These are phyloP conservation scores for Diaporthe helianthi DNA, from an alignment of 2,329 filamentous ascomycete genomes.

Conservation along the genomic window DNA sequence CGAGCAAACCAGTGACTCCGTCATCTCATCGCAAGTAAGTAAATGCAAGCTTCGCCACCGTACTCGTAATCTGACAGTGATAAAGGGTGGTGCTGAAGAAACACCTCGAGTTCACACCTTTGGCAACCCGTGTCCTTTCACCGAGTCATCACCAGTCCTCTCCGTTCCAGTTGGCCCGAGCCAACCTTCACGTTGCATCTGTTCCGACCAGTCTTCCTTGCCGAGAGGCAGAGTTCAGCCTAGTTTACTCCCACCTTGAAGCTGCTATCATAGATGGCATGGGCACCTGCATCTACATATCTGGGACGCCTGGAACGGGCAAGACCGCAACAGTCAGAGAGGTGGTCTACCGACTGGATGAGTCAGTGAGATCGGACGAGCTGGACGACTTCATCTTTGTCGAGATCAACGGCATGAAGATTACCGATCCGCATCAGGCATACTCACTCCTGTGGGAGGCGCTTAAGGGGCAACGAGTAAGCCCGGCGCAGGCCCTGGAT, in stretches of 20 bases:
- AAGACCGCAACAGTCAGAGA: constrained; percentile 98
- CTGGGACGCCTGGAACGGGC: constrained; percentile 95
- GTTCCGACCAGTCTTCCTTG: constrained; percentile 90
- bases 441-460: constrained; percentile 97
- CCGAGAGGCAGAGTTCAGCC: constrained; percentile 87
- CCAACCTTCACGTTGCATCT: constrained; percentile 89
- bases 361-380: constrained; percentile 87
- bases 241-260: constrained; percentile 92
- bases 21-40: constrained; percentile 50
- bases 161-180: constrained; percentile 90
- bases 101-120: constrained; percentile 90
- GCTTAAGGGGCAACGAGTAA: constrained; percentile 89
- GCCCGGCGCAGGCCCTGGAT: constrained; percentile 88
- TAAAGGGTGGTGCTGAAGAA: constrained; percentile 76
- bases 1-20: constrained; percentile 51
- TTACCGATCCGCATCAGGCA: constrained; percentile 95
- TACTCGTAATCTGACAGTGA: constrained; percentile 40
- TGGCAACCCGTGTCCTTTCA: constrained; percentile 87
- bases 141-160: constrained; percentile 78
- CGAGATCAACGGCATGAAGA: constrained; percentile 99
- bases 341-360: constrained; percentile 87
- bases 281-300: constrained; percentile 98
- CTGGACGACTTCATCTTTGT: constrained; percentile 99
- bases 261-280: constrained; percentile 92
- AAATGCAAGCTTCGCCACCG: constrained; percentile 52